These are phyloP conservation scores for Globisporangium cylindrosporum DNA, from an alignment of 352 stramenopile genomes.

Conservation along the genomic window DNA sequence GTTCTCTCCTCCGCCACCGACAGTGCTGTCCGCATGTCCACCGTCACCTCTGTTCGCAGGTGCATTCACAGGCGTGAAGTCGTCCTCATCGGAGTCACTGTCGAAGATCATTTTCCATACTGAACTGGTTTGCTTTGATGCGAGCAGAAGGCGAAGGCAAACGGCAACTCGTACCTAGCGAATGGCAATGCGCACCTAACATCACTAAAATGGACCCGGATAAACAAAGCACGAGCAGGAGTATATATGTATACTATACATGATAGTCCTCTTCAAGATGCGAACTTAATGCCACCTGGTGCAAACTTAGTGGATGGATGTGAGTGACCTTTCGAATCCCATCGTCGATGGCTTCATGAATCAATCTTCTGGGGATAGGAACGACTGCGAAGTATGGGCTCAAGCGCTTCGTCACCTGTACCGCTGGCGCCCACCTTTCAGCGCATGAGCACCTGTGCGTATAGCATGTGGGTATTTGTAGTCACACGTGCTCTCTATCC, in stretches of 20 bases:
- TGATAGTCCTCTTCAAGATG: not conserved
- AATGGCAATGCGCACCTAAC: not conserved
- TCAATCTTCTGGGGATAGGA: not conserved
- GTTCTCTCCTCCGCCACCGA: not conserved
- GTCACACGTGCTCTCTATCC: not conserved
- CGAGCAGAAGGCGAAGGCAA: not conserved
- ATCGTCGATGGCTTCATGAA: not conserved
- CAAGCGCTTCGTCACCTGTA: conserved; percentile 36
- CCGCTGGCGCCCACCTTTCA: conserved; percentile 44
- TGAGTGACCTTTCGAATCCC: conserved; percentile 3
- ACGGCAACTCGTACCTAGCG: not conserved
- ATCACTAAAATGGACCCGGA: not conserved
- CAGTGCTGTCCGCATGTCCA: not conserved
- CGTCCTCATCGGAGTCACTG: conserved; percentile 10
- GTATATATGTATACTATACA: not conserved
- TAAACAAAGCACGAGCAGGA: not conserved
- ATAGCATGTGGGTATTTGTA: not conserved
- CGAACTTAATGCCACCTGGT: not conserved
- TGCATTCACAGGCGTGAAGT: not conserved
- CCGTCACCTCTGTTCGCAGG: too few species aligned
- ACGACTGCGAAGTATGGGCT: conserved; percentile 34
- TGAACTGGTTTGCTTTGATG: not conserved
- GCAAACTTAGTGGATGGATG: not conserved
- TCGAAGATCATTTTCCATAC: conserved; percentile 1
- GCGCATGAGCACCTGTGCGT: conserved; percentile 52